Conservation (phyloP, 2,329 filamentous ascomycete species). For the Exophiala aquamarina region DNA sequence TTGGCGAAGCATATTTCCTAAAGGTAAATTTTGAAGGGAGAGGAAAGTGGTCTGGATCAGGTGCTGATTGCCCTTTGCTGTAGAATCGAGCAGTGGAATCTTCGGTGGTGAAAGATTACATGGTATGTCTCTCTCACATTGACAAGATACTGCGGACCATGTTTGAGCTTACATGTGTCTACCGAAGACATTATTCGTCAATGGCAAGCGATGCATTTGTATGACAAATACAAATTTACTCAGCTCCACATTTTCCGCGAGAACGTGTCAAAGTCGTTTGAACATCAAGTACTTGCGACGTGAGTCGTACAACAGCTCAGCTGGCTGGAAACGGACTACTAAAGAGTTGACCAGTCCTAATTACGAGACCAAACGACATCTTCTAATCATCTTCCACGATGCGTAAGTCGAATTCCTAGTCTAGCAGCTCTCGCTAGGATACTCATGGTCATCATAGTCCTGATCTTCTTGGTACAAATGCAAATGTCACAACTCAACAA, state of each 20-base stretch:
- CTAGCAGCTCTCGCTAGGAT: background rate
- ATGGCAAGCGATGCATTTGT: constrained; percentile 71
- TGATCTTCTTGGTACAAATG: constrained; percentile 66
- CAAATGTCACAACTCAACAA: constrained; percentile 69
- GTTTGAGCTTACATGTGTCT: too few species aligned
- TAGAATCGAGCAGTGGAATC: constrained; percentile 50
- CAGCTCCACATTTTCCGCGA: constrained; percentile 77
- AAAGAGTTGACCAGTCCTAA: constrained; percentile 51
- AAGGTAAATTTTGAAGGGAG: constrained; percentile 36
- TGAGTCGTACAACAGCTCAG: constrained; percentile 36
- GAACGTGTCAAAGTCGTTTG: constrained; percentile 71
- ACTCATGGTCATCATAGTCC: constrained; percentile 50
- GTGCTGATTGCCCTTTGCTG: background rate
- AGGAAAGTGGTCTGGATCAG: too few species aligned
- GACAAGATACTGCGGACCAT: too few species aligned
- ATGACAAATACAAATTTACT: constrained; percentile 73
- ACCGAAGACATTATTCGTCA: constrained; percentile 69
- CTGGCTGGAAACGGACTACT: background rate
- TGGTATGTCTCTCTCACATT: constrained; percentile 34
- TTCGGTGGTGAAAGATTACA: constrained; percentile 65
- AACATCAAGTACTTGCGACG: constrained; percentile 83
- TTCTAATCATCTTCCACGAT: constrained; percentile 88
- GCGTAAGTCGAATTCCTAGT: constrained; percentile 18
- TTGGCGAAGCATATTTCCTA: constrained; percentile 86
- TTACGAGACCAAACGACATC: constrained; percentile 63